Conservation (phyloP, 2,329 filamentous ascomycete species). For the Fonsecaea pugnacius region DNA sequence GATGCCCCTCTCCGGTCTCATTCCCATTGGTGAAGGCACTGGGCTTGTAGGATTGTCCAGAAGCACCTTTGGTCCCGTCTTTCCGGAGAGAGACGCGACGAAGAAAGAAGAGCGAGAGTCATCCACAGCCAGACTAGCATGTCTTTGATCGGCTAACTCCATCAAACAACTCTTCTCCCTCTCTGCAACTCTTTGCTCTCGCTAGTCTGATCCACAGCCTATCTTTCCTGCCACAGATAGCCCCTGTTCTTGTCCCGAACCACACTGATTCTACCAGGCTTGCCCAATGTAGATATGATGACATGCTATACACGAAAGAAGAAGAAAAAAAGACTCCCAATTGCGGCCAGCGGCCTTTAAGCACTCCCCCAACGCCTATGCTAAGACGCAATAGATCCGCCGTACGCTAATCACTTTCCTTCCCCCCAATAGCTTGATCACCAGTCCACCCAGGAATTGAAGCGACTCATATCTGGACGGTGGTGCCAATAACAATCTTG, state of each 20-base stretch:
- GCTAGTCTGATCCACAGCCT: not conserved
- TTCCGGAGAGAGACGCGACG: not conserved
- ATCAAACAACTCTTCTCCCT: not conserved
- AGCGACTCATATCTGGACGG: slow-evolving; percentile 19
- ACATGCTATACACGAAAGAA: not conserved
- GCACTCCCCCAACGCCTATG: slow-evolving; percentile 2
- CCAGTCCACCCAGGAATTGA: slow-evolving; percentile 32
- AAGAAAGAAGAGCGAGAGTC: not conserved
- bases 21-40: not conserved
- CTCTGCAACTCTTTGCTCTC: not conserved
- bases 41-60: not conserved
- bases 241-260: not conserved
- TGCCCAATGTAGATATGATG: not conserved
- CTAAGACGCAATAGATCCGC: not conserved
- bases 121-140: not conserved
- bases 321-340: not conserved
- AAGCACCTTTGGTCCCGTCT: not conserved
- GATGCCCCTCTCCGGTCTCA: not conserved
- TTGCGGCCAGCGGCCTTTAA: not conserved
- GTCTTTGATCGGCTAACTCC: not conserved
- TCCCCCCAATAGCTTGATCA: slow-evolving; percentile 1
- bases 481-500: slow-evolving; percentile 31
- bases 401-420: not conserved
- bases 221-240: not conserved
- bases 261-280: not conserved